Evolutionary conservation across 305 asterid genomes (phyloP), one percentile per base, ranked within the genome.

Genomic region (Solanum aculeatissimum): DNA sequence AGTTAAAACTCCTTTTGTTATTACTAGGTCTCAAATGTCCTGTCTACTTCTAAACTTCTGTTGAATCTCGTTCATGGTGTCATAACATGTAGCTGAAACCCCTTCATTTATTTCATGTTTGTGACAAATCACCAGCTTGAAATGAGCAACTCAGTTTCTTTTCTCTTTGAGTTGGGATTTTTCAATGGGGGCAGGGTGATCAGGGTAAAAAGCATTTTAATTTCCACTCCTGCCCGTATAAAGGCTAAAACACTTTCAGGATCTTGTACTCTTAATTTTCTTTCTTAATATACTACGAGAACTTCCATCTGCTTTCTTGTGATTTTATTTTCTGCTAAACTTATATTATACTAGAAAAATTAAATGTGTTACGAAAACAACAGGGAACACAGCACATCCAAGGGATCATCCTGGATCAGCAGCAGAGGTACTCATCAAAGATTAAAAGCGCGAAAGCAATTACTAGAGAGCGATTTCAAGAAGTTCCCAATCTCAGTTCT

Each of bases 341-440:
- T 77, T 77, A 27, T 53, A 29, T 8, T 51, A 35, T 51, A 29
- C 27, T 51, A 27, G 9, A 77, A 18, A 43, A 74, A 51, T 4
- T 6, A 10, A 18, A 18, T 27, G 23, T 0, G 19, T 49, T 32
- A 29, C 27, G 43, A 51, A 77, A 77, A 29, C 43, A 29, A 62
- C 57, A 89, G 91, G 91, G 90, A 18, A 85, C 90, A 21, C 78
- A 83, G 38, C n/a, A 55, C 35, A 82, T 84, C 80, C 83, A 85
- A 68, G 91, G 89, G 75, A 86, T 89, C 69, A 75, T 83, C 29
- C 86, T 87, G 53, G 89, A 89, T 80, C 84, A 74, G 82, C 83
- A 69, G 27, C 29, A 25, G 54, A 89, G 78, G 88, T 12, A 60
- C 68, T 32, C 27, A 45, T 15, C 80, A 16, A 87, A 66, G 80